Evolutionary conservation across 805 yeast species (phyloP).

Genomic region (Kuraishia piskuri): DNA sequence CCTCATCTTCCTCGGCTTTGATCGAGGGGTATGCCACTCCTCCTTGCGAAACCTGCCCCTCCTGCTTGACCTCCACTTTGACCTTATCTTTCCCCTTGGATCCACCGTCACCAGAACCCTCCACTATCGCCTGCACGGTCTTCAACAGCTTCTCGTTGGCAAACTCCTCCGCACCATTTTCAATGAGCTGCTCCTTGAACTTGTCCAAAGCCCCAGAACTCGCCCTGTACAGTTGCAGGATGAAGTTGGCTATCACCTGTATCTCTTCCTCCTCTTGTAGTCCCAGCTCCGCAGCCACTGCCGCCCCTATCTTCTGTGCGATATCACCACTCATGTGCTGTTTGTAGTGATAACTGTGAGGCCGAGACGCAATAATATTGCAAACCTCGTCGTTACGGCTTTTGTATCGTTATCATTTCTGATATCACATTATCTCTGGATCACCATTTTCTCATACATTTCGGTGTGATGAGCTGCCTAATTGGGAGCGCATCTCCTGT

Average conservation of each 20-base stretch:
- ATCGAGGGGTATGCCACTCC: neutral
- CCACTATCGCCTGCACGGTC: conserved; percentile 1
- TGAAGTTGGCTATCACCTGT: conserved; percentile 6
- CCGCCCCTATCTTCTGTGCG: neutral
- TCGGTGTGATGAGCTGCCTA: neutral
- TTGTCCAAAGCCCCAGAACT: conserved; percentile 3
- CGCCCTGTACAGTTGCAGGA: conserved; percentile 5
- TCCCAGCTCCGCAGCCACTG: neutral
- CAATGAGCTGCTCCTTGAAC: conserved; percentile 4
- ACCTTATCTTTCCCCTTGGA: neutral
- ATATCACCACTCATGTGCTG: neutral
- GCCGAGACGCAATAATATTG: no score
- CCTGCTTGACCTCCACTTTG: neutral
- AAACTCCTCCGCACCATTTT: conserved; percentile 8
- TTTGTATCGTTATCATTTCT: no score
- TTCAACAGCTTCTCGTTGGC: conserved; percentile 3
- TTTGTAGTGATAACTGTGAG: no score
- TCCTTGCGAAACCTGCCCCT: neutral
- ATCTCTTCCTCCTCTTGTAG: conserved; percentile 4
- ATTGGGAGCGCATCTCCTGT: neutral
- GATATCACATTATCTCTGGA: no score
- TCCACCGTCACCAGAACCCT: neutral
- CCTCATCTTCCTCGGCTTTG: neutral
- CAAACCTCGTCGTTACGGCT: no score
- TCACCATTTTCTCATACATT: neutral